Conservation (phyloP, 2,329 filamentous ascomycete species). For the Xylaria sp. region DNA sequence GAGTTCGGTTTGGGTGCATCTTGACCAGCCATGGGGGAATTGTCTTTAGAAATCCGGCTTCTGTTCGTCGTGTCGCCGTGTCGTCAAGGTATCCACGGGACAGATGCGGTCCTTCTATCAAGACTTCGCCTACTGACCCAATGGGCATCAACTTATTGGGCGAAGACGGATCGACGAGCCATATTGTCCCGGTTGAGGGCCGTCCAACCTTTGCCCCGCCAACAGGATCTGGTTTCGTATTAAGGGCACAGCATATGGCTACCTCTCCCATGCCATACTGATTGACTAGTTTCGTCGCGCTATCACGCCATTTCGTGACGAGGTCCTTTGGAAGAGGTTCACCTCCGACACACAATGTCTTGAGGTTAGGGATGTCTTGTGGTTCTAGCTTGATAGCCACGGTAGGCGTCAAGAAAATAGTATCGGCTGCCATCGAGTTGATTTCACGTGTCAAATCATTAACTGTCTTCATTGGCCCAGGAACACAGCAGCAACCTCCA, state of each 20-base stretch:
- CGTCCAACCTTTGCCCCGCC: constrained; percentile 32
- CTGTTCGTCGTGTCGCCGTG: constrained; percentile 30
- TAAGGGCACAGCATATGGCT: constrained; percentile 38
- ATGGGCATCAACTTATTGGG: constrained; percentile 33
- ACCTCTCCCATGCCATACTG: constrained; percentile 39
- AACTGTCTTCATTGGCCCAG: constrained; percentile 27
- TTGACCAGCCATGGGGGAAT: constrained; percentile 27
- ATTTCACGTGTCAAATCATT: constrained; percentile 29
- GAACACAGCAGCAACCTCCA: constrained; percentile 32
- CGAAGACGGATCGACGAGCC: constrained; percentile 33
- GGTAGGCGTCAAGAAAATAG: constrained; percentile 35
- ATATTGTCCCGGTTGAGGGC: constrained; percentile 31
- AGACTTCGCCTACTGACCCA: constrained; percentile 31
- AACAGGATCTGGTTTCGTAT: constrained; percentile 28
- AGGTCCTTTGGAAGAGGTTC: constrained; percentile 38
- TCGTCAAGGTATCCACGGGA: constrained; percentile 34
- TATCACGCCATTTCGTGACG: constrained; percentile 31
- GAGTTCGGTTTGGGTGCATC: constrained; percentile 29
- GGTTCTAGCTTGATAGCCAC: constrained; percentile 33
- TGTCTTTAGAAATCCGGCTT: constrained; percentile 29
- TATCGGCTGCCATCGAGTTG: constrained; percentile 27
- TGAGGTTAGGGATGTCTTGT: constrained; percentile 24
- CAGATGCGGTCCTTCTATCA: constrained; percentile 35
- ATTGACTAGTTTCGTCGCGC: constrained; percentile 32
- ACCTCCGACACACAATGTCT: constrained; percentile 34